Evolutionary conservation across 768 basidiomycete genomes (phyloP).

Genomic region (Coprinellus micaceus): DNA sequence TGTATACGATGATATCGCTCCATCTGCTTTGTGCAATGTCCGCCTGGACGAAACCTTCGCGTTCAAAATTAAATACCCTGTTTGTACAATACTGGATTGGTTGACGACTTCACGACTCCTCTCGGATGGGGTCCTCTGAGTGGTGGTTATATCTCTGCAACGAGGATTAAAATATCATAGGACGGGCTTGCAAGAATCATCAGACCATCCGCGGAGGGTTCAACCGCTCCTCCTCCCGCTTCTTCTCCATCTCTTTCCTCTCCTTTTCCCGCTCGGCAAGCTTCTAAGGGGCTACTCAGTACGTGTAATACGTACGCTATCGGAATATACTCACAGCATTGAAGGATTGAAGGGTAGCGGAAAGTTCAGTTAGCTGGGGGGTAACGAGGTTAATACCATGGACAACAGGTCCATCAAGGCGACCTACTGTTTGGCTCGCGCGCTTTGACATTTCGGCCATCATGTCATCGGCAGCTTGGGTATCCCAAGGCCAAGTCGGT

Average conservation of each 20-base stretch:
- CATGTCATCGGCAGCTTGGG: slow-evolving; percentile 40
- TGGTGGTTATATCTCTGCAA: background rate
- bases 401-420: background rate
- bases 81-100: too few relatives aligned
- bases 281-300: slow-evolving; percentile 46
- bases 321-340: slow-evolving; percentile 46
- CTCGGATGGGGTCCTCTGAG: background rate
- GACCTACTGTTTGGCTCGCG: slow-evolving; percentile 47
- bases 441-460: slow-evolving; percentile 43
- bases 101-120: too few relatives aligned
- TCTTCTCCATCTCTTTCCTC: slow-evolving; percentile 29
- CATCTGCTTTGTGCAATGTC: background rate
- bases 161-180: background rate
- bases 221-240: slow-evolving; percentile 24
- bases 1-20: slow-evolving; percentile 17
- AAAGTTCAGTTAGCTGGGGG: background rate
- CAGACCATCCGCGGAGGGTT: slow-evolving; percentile 30
- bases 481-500: slow-evolving; percentile 36
- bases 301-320: slow-evolving; percentile 18
- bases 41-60: background rate
- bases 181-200: background rate
- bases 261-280: slow-evolving; percentile 48
- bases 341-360: slow-evolving; percentile 27
- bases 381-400: background rate
- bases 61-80: too few relatives aligned